Conservation (phyloP, 768 basidiomycete species). For the Lactarius tabidus region DNA sequence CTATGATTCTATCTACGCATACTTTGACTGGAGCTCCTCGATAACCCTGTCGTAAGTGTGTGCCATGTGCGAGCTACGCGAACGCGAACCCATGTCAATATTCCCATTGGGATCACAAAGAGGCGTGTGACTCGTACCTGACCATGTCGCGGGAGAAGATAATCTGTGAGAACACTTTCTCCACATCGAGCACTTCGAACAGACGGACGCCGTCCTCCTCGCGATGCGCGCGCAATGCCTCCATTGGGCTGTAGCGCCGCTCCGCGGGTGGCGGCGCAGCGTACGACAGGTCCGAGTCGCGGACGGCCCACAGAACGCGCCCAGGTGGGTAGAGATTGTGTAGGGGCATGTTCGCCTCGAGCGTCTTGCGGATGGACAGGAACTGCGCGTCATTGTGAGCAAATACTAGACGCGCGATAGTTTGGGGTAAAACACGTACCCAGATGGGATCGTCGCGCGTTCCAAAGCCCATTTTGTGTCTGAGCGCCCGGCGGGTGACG, state of each 20-base stretch:
- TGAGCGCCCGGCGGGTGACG: conserved; percentile 46
- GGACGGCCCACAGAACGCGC: conserved; percentile 73
- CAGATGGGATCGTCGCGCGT: conserved; percentile 43
- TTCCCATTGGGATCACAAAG: neutral
- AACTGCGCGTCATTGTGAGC: conserved; percentile 44
- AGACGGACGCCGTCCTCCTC: conserved; percentile 56
- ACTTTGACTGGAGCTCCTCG: conserved; percentile 56
- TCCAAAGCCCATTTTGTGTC: conserved; percentile 61
- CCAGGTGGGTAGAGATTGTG: conserved; percentile 73
- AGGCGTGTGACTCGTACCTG: conserved; percentile 43
- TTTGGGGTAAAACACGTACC: conserved; percentile 5
- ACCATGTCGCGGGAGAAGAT: conserved; percentile 83
- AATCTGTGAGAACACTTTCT: conserved; percentile 75
- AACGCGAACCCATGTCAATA: neutral
- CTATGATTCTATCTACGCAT: neutral
- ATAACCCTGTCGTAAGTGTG: conserved; percentile 76
- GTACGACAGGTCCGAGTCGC: conserved; percentile 65
- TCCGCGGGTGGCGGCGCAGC: conserved; percentile 37
- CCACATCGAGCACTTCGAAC: conserved; percentile 74
- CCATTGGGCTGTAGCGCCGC: conserved; percentile 19
- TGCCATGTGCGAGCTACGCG: conserved; percentile 64
- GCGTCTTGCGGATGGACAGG: conserved; percentile 72
- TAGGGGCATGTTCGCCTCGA: conserved; percentile 79
- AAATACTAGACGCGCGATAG: neutral
- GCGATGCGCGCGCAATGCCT: conserved; percentile 26